phyloP scores from a whole-genome alignment of 805 yeast species.

The Barnettozyma salicaria region DNA sequence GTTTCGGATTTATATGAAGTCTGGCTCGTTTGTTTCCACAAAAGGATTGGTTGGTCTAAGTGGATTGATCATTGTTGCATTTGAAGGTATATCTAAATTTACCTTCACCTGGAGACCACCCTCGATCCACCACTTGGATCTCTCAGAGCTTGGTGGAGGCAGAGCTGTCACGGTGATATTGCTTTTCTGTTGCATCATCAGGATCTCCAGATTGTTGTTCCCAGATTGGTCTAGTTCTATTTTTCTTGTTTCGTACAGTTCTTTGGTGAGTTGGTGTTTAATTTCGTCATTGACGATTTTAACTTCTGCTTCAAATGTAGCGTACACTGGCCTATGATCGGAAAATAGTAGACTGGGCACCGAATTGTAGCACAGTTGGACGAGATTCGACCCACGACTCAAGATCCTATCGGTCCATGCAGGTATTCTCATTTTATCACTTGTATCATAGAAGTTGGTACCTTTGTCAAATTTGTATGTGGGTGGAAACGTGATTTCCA shows the following conservation, averaged over 20 bases:
- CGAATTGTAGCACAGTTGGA: conserved; percentile 55
- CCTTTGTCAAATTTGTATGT: conserved; percentile 94
- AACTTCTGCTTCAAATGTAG: conserved; percentile 56
- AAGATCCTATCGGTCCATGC: conserved; percentile 96
- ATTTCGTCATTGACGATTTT: conserved; percentile 56
- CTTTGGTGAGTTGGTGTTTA: conserved; percentile 44
- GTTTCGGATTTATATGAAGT: conserved; percentile 10
- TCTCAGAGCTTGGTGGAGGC: conserved; percentile 87
- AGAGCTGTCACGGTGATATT: conserved; percentile 33
- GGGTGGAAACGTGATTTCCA: conserved; percentile 75
- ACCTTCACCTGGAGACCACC: conserved; percentile 59
- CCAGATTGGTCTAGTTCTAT: conserved; percentile 11
- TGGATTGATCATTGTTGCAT: conserved; percentile 56
- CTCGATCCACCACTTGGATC: conserved; percentile 87
- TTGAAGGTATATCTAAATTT: conserved; percentile 34
- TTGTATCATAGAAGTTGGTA: conserved; percentile 72
- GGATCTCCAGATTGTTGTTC: conserved; percentile 2
- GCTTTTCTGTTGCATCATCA: conserved; percentile 20
- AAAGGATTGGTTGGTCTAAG: conserved; percentile 70
- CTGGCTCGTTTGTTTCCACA: conserved; percentile 35
- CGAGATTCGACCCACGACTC: conserved; percentile 53
- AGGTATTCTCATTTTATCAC: conserved; percentile 89
- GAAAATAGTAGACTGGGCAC: conserved; percentile 57
- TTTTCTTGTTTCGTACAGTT: conserved; percentile 46
- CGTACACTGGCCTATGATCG: conserved; percentile 89